Percentiles rank a stretch among this genome's conserved stretches.
These are phyloP conservation scores for Chalaropsis thielavioides DNA, from an alignment of 2,329 filamentous ascomycete species.

Conservation along the genomic window DNA sequence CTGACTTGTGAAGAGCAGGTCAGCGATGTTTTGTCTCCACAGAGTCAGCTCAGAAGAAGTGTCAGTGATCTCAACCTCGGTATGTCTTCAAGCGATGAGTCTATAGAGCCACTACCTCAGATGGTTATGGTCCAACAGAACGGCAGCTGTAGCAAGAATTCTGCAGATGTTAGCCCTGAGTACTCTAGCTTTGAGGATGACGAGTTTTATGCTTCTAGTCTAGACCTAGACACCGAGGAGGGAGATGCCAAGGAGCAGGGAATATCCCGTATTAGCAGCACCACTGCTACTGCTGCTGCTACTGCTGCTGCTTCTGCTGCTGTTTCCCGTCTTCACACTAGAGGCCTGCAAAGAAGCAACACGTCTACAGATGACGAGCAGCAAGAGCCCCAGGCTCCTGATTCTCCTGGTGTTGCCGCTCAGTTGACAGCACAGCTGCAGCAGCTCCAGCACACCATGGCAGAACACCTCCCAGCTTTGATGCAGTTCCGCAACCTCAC, in stretches of 20 bases:
- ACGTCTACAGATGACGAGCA: conserved; percentile 8
- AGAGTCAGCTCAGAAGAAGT: conserved; percentile 17
- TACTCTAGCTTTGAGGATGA: conserved; percentile 34
- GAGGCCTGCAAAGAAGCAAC: conserved; percentile 6
- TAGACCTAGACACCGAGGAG: conserved; percentile 27
- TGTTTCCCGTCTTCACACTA: background rate
- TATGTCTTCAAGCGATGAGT: conserved; percentile 10
- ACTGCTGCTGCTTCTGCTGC: too few species aligned
- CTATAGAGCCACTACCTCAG: conserved; percentile 13
- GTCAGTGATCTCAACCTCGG: conserved; percentile 13
- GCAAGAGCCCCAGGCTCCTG: background rate
- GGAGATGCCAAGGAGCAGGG: conserved; percentile 19
- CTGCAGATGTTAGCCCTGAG: conserved; percentile 23
- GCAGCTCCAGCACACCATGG: conserved; percentile 59
- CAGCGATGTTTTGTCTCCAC: conserved; percentile 13
- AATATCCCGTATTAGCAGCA: background rate
- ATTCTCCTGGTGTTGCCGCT: conserved; percentile 50
- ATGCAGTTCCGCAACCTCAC: conserved; percentile 45
- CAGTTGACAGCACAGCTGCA: conserved; percentile 61
- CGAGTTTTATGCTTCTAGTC: conserved; percentile 29
- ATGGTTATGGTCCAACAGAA: conserved; percentile 8
- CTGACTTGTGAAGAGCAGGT: conserved; percentile 8
- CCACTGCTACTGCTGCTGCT: background rate
- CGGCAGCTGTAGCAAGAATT: background rate
- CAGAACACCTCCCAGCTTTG: conserved; percentile 31